Conservation (phyloP, 1,284 basidiomycete genomes). For the Boletus hoseneyae region DNA sequence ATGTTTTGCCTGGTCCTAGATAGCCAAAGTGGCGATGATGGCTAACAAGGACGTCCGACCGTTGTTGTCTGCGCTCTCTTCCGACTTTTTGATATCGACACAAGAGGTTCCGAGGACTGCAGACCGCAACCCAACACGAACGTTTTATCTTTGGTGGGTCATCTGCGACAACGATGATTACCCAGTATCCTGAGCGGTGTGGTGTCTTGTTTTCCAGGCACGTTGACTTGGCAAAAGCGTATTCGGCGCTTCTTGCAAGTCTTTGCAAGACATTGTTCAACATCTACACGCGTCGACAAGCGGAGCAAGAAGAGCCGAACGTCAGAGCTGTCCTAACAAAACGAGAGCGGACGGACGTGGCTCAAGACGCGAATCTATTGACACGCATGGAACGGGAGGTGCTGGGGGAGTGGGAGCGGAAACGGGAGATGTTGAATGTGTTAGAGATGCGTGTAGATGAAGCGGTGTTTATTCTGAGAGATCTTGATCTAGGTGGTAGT, state of each 20-base stretch:
- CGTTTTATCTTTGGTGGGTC: conserved; percentile 85
- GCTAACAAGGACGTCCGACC: conserved; percentile 84
- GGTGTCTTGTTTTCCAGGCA: conserved; percentile 47
- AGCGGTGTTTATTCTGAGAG: conserved; percentile 80
- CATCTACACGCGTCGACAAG: conserved; percentile 65
- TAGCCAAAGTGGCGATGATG: conserved; percentile 92
- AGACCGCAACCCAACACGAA: conserved; percentile 81
- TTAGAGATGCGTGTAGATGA: conserved; percentile 82
- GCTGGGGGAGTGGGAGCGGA: conserved; percentile 64
- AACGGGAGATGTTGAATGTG: conserved; percentile 67
- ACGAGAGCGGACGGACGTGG: conserved; percentile 76
- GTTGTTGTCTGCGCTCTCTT: conserved; percentile 74
- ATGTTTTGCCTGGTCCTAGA: conserved; percentile 43
- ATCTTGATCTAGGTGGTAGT: conserved; percentile 43
- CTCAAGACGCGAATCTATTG: conserved; percentile 64
- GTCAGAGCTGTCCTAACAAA: conserved; percentile 75
- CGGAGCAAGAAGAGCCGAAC: conserved; percentile 64
- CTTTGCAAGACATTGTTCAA: conserved; percentile 90
- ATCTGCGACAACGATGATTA: background rate
- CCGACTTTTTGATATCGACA: conserved; percentile 79
- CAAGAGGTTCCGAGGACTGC: conserved; percentile 89
- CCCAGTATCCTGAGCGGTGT: background rate
- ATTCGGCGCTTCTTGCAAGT: conserved; percentile 68
- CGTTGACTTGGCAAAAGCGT: conserved; percentile 81
- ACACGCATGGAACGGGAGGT: conserved; percentile 70